phyloP scores from a whole-genome alignment of 441 rosid genomes.

The Gossypium gossypioides region DNA sequence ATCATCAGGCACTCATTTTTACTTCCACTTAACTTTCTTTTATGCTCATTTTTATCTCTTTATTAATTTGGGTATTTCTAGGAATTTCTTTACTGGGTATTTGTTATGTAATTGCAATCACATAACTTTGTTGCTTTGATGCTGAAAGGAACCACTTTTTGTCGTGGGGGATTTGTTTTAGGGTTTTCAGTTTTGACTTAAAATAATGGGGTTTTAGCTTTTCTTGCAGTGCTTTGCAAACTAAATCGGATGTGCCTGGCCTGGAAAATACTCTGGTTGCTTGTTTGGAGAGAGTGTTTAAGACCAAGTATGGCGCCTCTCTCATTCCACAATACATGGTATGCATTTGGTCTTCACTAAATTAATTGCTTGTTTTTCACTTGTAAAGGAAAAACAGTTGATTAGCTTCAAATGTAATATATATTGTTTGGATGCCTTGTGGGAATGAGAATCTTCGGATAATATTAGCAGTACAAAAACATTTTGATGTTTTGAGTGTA shows the following conservation, averaged over 20 bases:
- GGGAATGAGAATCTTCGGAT: not conserved
- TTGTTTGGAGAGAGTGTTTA: conserved; percentile 65
- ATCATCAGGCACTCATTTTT: conserved; percentile 40
- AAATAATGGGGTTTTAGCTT: not conserved
- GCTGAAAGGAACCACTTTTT: not conserved
- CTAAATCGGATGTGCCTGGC: conserved; percentile 42
- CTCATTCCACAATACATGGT: conserved; percentile 73
- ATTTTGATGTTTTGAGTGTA: not conserved
- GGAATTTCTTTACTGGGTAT: not conserved
- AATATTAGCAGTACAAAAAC: not conserved
- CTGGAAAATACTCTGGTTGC: conserved; percentile 42
- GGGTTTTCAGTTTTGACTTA: not conserved
- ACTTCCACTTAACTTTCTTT: not conserved
- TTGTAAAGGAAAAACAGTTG: not conserved
- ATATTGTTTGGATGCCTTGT: not conserved
- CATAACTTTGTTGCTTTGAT: not conserved
- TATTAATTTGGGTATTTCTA: not conserved
- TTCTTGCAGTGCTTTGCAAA: conserved; percentile 55
- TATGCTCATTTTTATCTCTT: no score
- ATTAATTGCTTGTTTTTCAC: not conserved
- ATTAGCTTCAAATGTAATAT: not conserved
- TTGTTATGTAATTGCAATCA: not conserved
- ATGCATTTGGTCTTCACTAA: conserved; percentile 11
- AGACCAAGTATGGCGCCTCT: conserved; percentile 70
- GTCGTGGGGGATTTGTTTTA: not conserved